Evolutionary conservation across 306 rosid genomes (phyloP).

Genomic region (Vigna reflexopilosa): DNA sequence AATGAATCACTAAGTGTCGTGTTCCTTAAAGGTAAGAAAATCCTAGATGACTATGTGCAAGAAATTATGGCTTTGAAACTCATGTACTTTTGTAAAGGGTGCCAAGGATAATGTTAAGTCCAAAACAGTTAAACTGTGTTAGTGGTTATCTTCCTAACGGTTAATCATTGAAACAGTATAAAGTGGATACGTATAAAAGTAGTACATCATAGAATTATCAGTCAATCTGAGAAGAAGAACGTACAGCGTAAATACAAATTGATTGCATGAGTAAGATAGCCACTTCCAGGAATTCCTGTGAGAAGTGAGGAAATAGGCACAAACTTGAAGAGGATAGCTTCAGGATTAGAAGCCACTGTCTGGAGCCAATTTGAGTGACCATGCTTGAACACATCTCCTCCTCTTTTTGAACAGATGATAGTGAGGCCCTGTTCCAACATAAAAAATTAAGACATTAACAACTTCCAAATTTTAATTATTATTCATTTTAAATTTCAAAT

Average conservation of each 20-base stretch:
- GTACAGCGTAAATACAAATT: slow-evolving; percentile 88
- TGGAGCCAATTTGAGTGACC: slow-evolving; percentile 92
- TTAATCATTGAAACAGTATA: slow-evolving; percentile 10
- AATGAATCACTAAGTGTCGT: slow-evolving; percentile 2
- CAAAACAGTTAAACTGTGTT: not conserved
- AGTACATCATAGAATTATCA: not conserved
- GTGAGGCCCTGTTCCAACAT: slow-evolving; percentile 75
- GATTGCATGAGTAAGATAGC: slow-evolving; percentile 90
- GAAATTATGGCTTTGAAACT: slow-evolving; percentile 23
- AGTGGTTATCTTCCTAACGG: not conserved
- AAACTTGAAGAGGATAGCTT: slow-evolving; percentile 80
- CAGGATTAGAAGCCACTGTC: slow-evolving; percentile 82
- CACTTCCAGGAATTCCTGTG: slow-evolving; percentile 83
- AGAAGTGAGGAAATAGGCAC: slow-evolving; percentile 90
- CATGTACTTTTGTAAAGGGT: slow-evolving; percentile 10
- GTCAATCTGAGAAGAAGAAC: slow-evolving; percentile 37
- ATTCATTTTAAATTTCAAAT: slow-evolving; percentile 23
- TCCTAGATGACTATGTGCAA: not conserved
- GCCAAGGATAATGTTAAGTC: not conserved
- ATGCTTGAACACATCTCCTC: slow-evolving; percentile 75
- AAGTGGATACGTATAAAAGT: slow-evolving; percentile 10
- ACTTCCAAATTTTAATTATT: not conserved
- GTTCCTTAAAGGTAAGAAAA: not conserved
- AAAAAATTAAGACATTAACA: slow-evolving; percentile 11
- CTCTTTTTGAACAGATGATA: slow-evolving; percentile 75